Evolutionary conservation across 371 early-diverging fungal genomes (phyloP).

Genomic region (Fennellomyces sp.): DNA sequence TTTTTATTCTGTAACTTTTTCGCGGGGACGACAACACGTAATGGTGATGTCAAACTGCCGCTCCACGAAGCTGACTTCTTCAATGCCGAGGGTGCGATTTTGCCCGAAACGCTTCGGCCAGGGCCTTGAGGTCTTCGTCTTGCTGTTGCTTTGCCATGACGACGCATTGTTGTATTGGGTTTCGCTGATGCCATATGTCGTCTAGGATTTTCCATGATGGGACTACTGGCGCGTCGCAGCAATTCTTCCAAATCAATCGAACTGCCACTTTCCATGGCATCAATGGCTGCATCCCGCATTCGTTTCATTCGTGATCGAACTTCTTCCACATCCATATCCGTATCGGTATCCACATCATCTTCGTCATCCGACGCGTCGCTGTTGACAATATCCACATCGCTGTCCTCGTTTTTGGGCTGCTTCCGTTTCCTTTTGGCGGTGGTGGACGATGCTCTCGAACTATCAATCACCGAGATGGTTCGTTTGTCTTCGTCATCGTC

Average conservation of each 20-base stretch:
- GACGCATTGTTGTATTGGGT: not conserved
- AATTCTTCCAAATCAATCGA: conserved; percentile 38
- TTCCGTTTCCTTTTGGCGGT: not conserved
- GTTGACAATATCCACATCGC: conserved; percentile 32
- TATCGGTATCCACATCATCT: conserved; percentile 31
- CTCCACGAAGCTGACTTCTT: conserved; percentile 36
- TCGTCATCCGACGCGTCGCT: conserved; percentile 19
- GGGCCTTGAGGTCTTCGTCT: conserved; percentile 17
- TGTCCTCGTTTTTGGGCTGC: conserved; percentile 1
- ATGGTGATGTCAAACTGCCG: conserved; percentile 21
- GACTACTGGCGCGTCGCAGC: conserved; percentile 35
- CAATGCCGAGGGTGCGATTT: conserved; percentile 25
- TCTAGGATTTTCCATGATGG: conserved; percentile 15
- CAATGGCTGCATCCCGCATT: conserved; percentile 39
- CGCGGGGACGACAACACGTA: conserved; percentile 16
- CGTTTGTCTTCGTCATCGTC: conserved; percentile 12
- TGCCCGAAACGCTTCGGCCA: conserved; percentile 20
- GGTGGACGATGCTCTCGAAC: not conserved
- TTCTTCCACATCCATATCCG: conserved; percentile 36
- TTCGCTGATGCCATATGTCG: not conserved
- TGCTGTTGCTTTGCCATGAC: conserved; percentile 10
- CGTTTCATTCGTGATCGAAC: conserved; percentile 34
- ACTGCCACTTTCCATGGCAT: conserved; percentile 37
- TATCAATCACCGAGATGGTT: conserved; percentile 12
- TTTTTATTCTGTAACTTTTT: conserved; percentile 15